These are phyloP conservation scores for Vigna mungo DNA, from an alignment of 306 rosid genomes.

Conservation along the genomic window DNA sequence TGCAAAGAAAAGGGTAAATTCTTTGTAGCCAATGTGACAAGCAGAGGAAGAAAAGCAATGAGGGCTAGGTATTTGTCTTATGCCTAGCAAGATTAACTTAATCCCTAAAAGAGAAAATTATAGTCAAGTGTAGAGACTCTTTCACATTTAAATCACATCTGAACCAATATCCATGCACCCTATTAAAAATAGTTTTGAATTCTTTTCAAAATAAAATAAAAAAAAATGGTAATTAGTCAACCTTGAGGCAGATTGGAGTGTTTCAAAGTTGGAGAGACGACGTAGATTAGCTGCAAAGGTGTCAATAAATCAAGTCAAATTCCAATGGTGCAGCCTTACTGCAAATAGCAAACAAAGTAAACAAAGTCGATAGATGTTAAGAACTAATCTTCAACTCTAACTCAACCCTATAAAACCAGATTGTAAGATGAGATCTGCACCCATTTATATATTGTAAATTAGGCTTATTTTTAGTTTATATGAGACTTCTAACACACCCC, in stretches of 20 bases:
- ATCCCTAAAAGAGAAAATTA: conserved; percentile 5
- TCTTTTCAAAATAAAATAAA: neutral
- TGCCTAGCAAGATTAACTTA: conserved; percentile 18
- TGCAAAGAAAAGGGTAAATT: conserved; percentile 33
- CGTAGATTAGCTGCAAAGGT: conserved; percentile 83
- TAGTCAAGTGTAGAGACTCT: neutral
- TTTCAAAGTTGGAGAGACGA: conserved; percentile 84
- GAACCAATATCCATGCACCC: conserved; percentile 29
- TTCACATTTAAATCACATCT: conserved; percentile 27
- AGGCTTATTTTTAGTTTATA: too few species aligned
- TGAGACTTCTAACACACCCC: too few species aligned
- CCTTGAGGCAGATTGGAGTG: conserved; percentile 87
- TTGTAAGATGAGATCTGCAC: too few species aligned
- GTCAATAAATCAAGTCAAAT: conserved; percentile 36
- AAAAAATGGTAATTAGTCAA: conserved; percentile 42
- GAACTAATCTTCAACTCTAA: too few species aligned
- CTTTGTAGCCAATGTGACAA: conserved; percentile 5
- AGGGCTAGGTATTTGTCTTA: conserved; percentile 23
- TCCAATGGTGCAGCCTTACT: conserved; percentile 5
- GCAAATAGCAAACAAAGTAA: conserved; percentile 33
- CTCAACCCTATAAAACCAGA: too few species aligned
- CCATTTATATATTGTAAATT: too few species aligned
- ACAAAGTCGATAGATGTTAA: neutral
- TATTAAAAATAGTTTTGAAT: neutral
- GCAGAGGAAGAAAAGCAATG: conserved; percentile 4